These are phyloP conservation scores for Dactylorhiza incarnata DNA, from an alignment of 106 monocot genomes.

Conservation along the genomic window DNA sequence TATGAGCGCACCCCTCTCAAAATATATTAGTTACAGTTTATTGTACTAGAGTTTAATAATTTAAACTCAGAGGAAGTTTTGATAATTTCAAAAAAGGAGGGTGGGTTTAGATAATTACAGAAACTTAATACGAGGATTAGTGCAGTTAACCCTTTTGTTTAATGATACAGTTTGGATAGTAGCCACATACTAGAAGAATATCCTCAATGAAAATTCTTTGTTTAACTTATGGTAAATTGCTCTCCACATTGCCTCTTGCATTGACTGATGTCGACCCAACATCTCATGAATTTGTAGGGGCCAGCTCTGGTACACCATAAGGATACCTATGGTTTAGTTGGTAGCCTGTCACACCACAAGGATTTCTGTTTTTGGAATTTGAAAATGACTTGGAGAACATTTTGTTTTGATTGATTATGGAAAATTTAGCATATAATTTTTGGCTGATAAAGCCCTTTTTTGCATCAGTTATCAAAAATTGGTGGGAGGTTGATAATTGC, in stretches of 20 bases:
- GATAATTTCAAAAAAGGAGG: no score
- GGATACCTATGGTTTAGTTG: no score
- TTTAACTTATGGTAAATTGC: not conserved
- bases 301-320: no score
- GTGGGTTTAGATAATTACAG: no score
- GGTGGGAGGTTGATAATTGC: constrained; percentile 94
- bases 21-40: no score
- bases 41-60: no score
- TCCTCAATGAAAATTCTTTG: not conserved
- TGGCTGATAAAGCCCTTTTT: not conserved
- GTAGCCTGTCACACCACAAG: not conserved
- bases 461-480: constrained; percentile 47
- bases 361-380: not conserved
- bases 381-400: not conserved
- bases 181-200: not conserved
- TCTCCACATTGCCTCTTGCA: not conserved
- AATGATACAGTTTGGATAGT: no score
- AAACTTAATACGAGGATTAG: no score
- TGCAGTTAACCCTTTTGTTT: no score
- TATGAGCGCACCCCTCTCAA: no score
- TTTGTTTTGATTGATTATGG: not conserved
- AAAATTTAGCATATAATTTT: not conserved
- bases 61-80: no score
- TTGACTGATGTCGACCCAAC: not conserved
- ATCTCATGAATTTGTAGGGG: not conserved